Conservation (phyloP, 768 basidiomycete genomes). For the Psilocybe cubensis region DNA sequence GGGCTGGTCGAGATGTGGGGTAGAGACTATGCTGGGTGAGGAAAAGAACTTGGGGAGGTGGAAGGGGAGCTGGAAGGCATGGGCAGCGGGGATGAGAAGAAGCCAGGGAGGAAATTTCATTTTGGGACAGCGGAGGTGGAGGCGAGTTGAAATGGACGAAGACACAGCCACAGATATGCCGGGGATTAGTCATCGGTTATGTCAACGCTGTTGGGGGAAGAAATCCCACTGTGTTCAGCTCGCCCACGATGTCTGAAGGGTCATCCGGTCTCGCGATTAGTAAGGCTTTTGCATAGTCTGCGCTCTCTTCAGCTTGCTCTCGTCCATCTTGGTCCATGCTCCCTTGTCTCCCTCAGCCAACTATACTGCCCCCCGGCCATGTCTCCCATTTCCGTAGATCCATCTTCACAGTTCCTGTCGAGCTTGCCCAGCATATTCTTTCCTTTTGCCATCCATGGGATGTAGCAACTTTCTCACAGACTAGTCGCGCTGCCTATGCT, state of each 20-base stretch:
- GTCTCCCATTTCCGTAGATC: not conserved
- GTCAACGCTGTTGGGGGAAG: too few relatives aligned
- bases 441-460: constrained; percentile 58
- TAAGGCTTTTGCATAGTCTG: not conserved
- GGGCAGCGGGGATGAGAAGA: constrained; percentile 32
- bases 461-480: constrained; percentile 60
- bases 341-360: too few relatives aligned
- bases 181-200: too few relatives aligned
- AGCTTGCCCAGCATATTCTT: constrained; percentile 63
- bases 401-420: constrained; percentile 51
- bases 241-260: too few relatives aligned
- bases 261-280: not conserved
- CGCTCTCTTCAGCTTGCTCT: not conserved
- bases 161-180: constrained; percentile 8
- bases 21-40: constrained; percentile 24
- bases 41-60: constrained; percentile 56
- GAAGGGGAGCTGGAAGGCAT: constrained; percentile 57
- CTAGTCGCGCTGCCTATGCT: constrained; percentile 49
- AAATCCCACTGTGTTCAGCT: too few relatives aligned
- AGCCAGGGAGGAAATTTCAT: constrained; percentile 29
- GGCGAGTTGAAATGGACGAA: not conserved
- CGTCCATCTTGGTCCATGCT: too few relatives aligned
- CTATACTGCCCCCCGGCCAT: not conserved
- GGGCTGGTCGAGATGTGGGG: constrained; percentile 14
- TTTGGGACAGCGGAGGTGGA: constrained; percentile 4